Base-by-base conservation (phyloP, 2,329 filamentous ascomycete genomes). In the Phaeomoniella chlamydospora region DNA sequence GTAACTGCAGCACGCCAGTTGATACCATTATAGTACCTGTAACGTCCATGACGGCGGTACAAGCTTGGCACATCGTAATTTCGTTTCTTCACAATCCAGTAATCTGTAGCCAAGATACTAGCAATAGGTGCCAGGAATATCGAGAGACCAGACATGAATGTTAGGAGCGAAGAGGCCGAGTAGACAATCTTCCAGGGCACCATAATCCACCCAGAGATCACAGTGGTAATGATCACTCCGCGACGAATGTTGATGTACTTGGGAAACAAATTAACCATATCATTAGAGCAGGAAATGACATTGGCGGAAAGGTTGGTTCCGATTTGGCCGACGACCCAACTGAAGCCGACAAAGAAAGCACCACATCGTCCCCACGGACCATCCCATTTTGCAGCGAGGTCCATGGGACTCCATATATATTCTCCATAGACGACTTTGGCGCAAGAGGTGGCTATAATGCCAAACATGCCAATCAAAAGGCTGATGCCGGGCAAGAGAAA, bases 241-340 rank as follows among this genome's bases (percentile, higher is more conserved):
- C 87, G 79, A 37, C 86, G 77, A 48, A 94, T 94, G 48, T 78
- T 87, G 51, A 93, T 64, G 56, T 72, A 92, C 13, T 81, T 76
- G 0, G 85, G 85, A 3, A 87, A 60, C 9, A 92, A 65, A 0
- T 83, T 83, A 1, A 82, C 83, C 70, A 92, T 70, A 45, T 90
- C 83, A 0, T 82, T 87, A 13, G 82, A 81, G 4, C 82, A 83
- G 1, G 81, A 86, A 41, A 90, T 78, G 0, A 77, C 83, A 59
- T 92, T 93, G 39, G 85, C 84, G 1, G 83, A 80, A 44, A 92
- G 86, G 49, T 92, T 90, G 29, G 84, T 90, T 12, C 82, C 84
- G 2, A 92, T 67, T 56, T 90, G 83, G 4, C 84, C 84, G 5
- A 92, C 69, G 0, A 80, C 70, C 46, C 86, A 86, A 1, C 77